phyloP scores from a whole-genome alignment of 1,284 basidiomycete species.

The Cerioporus squamosus region DNA sequence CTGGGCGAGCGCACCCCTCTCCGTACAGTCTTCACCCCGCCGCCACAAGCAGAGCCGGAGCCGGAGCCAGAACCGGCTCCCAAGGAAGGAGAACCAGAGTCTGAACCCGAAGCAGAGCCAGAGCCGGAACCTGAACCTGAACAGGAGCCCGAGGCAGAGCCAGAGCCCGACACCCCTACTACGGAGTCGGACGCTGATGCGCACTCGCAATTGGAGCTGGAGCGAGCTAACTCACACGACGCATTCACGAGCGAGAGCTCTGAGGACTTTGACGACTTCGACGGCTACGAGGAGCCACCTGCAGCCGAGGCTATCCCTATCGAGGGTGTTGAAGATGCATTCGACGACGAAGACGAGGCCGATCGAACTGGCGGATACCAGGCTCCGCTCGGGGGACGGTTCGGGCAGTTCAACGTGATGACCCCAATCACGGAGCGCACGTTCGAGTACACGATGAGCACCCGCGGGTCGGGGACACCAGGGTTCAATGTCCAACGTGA shows the following conservation, averaged over 20 bases:
- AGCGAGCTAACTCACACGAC: constrained; percentile 14
- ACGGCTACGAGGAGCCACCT: constrained; percentile 14
- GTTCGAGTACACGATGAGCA: constrained; percentile 78
- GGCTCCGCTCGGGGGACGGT: constrained; percentile 70
- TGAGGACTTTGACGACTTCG: constrained; percentile 20
- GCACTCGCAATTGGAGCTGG: constrained; percentile 15
- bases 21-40: constrained; percentile 1
- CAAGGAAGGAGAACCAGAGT: background rate
- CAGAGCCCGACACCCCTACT: constrained; percentile 15
- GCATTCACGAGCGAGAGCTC: constrained; percentile 23
- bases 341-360: constrained; percentile 32
- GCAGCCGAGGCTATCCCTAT: constrained; percentile 4
- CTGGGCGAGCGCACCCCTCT: constrained; percentile 30
- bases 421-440: constrained; percentile 96
- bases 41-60: constrained; percentile 1
- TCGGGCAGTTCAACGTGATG: constrained; percentile 85
- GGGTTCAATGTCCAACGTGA: constrained; percentile 40
- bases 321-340: constrained; percentile 17
- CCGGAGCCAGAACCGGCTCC: constrained; percentile 7
- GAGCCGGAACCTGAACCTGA: constrained; percentile 21
- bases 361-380: constrained; percentile 47
- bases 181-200: constrained; percentile 25
- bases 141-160: constrained; percentile 6
- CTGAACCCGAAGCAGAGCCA: too few relatives aligned
- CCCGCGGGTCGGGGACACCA: constrained; percentile 51